phyloP scores from a whole-genome alignment of 371 early-diverging fungal genomes.

The Actinomortierella ambigua region DNA sequence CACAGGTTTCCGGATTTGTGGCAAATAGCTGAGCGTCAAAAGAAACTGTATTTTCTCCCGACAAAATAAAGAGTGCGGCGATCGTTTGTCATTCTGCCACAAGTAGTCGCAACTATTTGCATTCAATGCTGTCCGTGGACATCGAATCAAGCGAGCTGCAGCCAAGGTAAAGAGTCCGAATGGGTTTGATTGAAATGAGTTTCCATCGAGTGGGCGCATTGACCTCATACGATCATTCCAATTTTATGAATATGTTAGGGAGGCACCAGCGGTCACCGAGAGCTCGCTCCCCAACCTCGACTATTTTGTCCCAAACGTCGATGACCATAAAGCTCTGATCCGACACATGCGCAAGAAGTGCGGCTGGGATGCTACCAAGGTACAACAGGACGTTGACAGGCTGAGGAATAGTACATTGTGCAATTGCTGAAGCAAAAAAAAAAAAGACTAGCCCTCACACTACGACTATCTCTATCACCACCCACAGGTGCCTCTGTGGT shows the following conservation, averaged over 20 bases:
- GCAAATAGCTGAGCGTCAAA: too few relatives aligned
- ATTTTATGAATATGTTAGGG: not conserved
- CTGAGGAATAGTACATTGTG: too few relatives aligned
- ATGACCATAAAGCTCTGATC: constrained; percentile 28
- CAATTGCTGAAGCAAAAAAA: too few relatives aligned
- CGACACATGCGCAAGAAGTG: constrained; percentile 38
- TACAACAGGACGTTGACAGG: too few relatives aligned
- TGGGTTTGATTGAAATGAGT: too few relatives aligned
- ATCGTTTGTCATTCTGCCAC: too few relatives aligned
- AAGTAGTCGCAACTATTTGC: too few relatives aligned
- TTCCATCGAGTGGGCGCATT: too few relatives aligned
- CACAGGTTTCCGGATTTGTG: too few relatives aligned
- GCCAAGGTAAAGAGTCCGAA: not conserved
- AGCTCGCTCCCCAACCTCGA: constrained; percentile 16
- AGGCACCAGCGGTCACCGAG: not conserved
- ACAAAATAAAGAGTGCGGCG: too few relatives aligned
- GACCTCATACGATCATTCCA: not conserved
- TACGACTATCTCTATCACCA: not conserved
- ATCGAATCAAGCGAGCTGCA: constrained; percentile 1
- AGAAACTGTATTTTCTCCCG: too few relatives aligned
- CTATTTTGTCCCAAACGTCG: constrained; percentile 33
- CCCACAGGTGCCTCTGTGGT: constrained; percentile 33
- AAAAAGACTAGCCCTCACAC: not conserved
- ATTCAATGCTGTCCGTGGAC: too few relatives aligned
- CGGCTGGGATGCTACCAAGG: constrained; percentile 33